Conservation (phyloP, 139 green algal species). For the Tetraselmis striata region DNA sequence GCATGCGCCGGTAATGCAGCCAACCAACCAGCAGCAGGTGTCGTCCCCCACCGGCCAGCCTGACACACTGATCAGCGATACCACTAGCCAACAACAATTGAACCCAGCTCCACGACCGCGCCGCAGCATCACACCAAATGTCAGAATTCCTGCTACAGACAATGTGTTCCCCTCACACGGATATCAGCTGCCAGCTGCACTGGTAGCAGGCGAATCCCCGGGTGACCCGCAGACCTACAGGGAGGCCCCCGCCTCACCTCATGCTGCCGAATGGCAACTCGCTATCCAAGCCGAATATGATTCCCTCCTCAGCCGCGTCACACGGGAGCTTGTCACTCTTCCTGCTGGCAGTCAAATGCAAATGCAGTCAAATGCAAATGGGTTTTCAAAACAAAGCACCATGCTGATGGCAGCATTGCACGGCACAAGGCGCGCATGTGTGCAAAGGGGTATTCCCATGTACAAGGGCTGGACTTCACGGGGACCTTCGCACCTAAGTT, state of each 20-base stretch:
- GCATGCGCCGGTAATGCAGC: too few species aligned
- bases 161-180: neutral
- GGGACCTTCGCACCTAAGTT: neutral
- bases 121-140: neutral
- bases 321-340: neutral
- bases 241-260: neutral
- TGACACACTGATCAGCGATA: too few species aligned
- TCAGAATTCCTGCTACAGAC: neutral
- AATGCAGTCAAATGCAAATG: neutral
- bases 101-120: too few species aligned
- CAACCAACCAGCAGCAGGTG: too few species aligned
- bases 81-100: too few species aligned
- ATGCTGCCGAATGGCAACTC: neutral
- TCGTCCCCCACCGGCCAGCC: too few species aligned
- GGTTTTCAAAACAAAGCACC: neutral
- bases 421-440: neutral
- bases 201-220: neutral
- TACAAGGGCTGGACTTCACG: neutral
- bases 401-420: neutral
- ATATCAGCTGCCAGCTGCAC: neutral
- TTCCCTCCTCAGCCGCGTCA: neutral
- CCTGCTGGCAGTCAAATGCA: neutral
- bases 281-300: neutral
- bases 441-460: neutral
- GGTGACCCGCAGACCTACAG: neutral